Percentiles rank a stretch among this genome's conserved stretches.
Evolutionary conservation across 2,329 filamentous ascomycete genomes (phyloP).

Genomic region (Talaromyces funiculosus): DNA sequence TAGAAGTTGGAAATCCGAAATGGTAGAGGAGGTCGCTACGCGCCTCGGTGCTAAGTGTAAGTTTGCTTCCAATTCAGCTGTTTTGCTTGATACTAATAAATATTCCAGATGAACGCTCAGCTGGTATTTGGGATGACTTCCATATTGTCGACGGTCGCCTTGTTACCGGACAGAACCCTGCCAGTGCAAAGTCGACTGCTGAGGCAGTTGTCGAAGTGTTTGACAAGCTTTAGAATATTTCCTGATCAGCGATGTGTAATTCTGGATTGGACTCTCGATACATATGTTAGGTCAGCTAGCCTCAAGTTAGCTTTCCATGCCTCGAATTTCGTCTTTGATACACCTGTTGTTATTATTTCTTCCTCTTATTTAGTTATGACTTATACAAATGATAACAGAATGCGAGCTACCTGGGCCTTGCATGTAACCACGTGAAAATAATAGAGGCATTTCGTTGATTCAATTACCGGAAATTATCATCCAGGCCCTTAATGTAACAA

Average conservation of each 20-base stretch:
- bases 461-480: no score
- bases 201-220: constrained; percentile 36
- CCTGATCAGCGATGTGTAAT: background rate
- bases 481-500: no score
- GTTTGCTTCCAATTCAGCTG: background rate
- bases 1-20: constrained; percentile 26
- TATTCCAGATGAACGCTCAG: constrained; percentile 12
- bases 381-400: no score
- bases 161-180: constrained; percentile 41
- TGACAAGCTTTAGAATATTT: constrained; percentile 26
- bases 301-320: background rate
- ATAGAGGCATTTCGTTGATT: no score
- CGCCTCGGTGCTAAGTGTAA: constrained; percentile 27
- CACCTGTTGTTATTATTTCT: background rate
- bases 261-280: background rate
- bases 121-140: constrained; percentile 28
- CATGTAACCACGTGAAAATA: no score
- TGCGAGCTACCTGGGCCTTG: no score
- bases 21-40: constrained; percentile 28
- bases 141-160: constrained; percentile 34
- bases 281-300: background rate
- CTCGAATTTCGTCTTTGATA: background rate
- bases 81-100: background rate
- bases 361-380: background rate
- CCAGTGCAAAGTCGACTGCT: constrained; percentile 37